Evolutionary conservation across 1,284 basidiomycete species (phyloP), one percentile per base, ranked within the genome.

Genomic region (Ceratobasidium sp.): DNA sequence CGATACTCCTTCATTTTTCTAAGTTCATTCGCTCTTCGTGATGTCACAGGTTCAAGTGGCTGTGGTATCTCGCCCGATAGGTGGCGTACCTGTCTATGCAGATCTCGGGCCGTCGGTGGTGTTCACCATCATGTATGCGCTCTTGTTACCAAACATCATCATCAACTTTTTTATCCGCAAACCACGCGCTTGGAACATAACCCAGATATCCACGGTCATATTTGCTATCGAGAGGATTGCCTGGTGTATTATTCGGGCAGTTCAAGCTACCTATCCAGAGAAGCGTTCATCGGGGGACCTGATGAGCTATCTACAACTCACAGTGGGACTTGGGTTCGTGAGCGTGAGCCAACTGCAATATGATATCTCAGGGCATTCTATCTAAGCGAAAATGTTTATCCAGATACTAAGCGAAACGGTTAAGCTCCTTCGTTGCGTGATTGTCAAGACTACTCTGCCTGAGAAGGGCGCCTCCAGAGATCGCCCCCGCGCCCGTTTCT

Each of bases 41-140:
- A 55, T 50, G 14, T 34, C 21, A 5, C 2, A 45, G 10, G n/a
- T 30, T 8, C 60, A 62, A n/a, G 57, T 32, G 1, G 53, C 67
- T 3, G 23, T 50, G 12, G 61, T 82, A 69, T 80, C 81, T 43
- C 74, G 79, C 1, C 80, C 79, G 14, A 72, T 81, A n/a, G 81
- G 81, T n/a, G 81, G 81, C 6, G 78, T 78, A n/a, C 72, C 77
- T 26, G 73, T 78, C 14, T 75, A 77, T 14, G 67, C 55, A 1
- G 82, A 83, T 74, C 79, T 81, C 58, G 80, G 76, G 16, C 81
- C 82, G 21, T 81, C 81, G 1, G 76, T 82, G n/a, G 18, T 82
- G 8, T 82, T 82, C 73, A 79, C 79, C 3, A 76, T 78, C 3
- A 75, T 81, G 6, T 82, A 82, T 75, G 79, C 74, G 1, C 57